Conservation (phyloP, 2,329 filamentous ascomycete species). For the Chalaropsis thielavioides region DNA sequence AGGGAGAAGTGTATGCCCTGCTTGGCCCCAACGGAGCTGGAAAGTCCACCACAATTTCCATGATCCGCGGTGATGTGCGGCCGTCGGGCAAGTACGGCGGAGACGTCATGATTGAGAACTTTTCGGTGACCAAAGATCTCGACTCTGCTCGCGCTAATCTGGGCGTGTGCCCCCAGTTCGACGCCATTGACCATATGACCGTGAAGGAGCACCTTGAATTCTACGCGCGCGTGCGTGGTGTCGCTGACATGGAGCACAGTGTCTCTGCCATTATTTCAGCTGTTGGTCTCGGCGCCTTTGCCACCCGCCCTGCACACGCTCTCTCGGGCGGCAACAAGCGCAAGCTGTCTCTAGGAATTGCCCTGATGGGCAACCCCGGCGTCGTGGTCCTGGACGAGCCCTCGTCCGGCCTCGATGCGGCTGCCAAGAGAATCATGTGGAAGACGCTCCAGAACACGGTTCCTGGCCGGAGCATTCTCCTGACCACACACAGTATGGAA, state of each 20-base stretch:
- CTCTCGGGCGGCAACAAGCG: slow-evolving; percentile 85
- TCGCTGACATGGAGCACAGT: slow-evolving; percentile 60
- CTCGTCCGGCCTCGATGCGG: slow-evolving; percentile 75
- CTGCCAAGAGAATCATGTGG: slow-evolving; percentile 89
- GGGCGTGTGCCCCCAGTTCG: slow-evolving; percentile 83
- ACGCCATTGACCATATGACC: slow-evolving; percentile 83
- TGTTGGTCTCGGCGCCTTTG: slow-evolving; percentile 60
- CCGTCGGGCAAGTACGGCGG: slow-evolving; percentile 59
- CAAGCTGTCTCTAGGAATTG: slow-evolving; percentile 81
- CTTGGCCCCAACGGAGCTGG: slow-evolving; percentile 85
- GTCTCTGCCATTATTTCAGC: slow-evolving; percentile 64
- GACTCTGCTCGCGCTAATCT: slow-evolving; percentile 60
- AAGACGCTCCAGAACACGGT: slow-evolving; percentile 60
- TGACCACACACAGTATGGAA: slow-evolving; percentile 93
- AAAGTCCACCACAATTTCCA: slow-evolving; percentile 76
- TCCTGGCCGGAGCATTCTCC: slow-evolving; percentile 62
- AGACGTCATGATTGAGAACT: slow-evolving; percentile 66
- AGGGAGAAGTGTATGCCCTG: slow-evolving; percentile 74
- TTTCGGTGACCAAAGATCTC: slow-evolving; percentile 58
- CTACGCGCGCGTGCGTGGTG: slow-evolving; percentile 72
- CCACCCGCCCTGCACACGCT: slow-evolving; percentile 58
- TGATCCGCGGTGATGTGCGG: slow-evolving; percentile 77
- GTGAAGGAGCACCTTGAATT: slow-evolving; percentile 75
- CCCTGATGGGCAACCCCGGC: slow-evolving; percentile 79
- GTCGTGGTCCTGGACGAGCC: slow-evolving; percentile 85